These are phyloP conservation scores for Pichia heedii DNA, from an alignment of 805 yeast genomes.

Conservation along the genomic window DNA sequence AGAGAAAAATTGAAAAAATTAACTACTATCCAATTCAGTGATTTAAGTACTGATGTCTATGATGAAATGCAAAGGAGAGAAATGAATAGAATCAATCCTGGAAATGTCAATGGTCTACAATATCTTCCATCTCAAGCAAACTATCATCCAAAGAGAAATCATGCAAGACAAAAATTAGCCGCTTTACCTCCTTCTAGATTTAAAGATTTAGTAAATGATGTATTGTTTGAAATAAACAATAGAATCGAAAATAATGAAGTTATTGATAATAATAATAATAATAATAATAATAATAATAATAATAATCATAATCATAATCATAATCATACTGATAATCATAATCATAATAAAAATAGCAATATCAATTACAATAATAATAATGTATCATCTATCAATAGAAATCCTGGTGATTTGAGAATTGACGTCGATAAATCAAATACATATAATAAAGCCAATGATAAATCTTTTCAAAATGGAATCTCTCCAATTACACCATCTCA, in stretches of 20 bases:
- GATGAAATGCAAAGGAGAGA: slow-evolving; percentile 84
- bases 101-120: slow-evolving; percentile 44
- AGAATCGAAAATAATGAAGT: slow-evolving; percentile 6
- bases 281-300: background rate
- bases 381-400: too few relatives aligned
- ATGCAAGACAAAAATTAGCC: slow-evolving; percentile 87
- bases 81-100: slow-evolving; percentile 31
- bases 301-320: too few relatives aligned
- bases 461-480: slow-evolving; percentile 11
- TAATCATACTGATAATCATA: too few relatives aligned
- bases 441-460: slow-evolving; percentile 1
- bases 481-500: slow-evolving; percentile 23
- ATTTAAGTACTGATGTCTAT: slow-evolving; percentile 86
- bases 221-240: slow-evolving; percentile 76
- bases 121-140: slow-evolving; percentile 57
- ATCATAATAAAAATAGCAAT: too few relatives aligned
- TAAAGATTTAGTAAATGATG: slow-evolving; percentile 85
- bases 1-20: slow-evolving; percentile 77
- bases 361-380: background rate
- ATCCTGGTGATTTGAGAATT: background rate
- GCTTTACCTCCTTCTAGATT: slow-evolving; percentile 75
- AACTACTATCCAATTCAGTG: slow-evolving; percentile 75
- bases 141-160: slow-evolving; percentile 91
- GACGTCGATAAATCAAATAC: slow-evolving; percentile 3
- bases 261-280: background rate